phyloP scores from a whole-genome alignment of 192 early-diverging fungal species.

The Spizellomyces punctatus region DNA sequence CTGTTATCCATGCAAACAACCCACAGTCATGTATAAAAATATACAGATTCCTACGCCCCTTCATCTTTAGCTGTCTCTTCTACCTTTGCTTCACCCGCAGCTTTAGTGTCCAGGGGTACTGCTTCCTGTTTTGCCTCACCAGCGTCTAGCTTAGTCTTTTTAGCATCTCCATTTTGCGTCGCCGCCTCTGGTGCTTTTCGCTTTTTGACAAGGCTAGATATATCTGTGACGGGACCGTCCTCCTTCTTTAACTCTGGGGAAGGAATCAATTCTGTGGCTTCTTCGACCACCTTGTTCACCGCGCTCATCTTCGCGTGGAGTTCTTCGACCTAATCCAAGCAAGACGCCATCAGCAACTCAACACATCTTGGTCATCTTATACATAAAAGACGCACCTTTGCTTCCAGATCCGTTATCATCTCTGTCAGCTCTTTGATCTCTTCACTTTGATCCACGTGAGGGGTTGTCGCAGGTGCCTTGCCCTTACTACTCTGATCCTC shows the following conservation, averaged over 20 bases:
- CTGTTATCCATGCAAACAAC: no score
- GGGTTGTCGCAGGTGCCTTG: slow-evolving; percentile 5
- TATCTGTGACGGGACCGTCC: slow-evolving; percentile 11
- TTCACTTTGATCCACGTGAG: background rate
- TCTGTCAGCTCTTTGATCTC: slow-evolving; percentile 22
- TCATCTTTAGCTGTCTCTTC: no score
- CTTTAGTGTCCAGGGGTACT: no score
- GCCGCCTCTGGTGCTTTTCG: slow-evolving; percentile 7
- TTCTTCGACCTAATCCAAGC: slow-evolving; percentile 15
- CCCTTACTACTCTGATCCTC: slow-evolving; percentile 7
- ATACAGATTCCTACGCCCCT: no score
- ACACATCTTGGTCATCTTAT: background rate
- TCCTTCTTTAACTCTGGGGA: background rate
- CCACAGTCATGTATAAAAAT: no score
- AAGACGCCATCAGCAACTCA: background rate
- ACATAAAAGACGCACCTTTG: slow-evolving; percentile 6
- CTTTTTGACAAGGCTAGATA: slow-evolving; percentile 25
- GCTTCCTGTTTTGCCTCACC: no score
- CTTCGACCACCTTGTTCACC: background rate
- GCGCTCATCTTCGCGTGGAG: slow-evolving; percentile 10
- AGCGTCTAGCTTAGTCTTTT: background rate
- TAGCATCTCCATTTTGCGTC: background rate
- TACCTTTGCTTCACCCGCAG: no score
- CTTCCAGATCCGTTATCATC: slow-evolving; percentile 22
- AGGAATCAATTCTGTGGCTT: background rate